Percentiles rank a stretch among this genome's conserved stretches.
Conservation (phyloP, 2,329 filamentous ascomycete species). For the Balansia obtecta region DNA sequence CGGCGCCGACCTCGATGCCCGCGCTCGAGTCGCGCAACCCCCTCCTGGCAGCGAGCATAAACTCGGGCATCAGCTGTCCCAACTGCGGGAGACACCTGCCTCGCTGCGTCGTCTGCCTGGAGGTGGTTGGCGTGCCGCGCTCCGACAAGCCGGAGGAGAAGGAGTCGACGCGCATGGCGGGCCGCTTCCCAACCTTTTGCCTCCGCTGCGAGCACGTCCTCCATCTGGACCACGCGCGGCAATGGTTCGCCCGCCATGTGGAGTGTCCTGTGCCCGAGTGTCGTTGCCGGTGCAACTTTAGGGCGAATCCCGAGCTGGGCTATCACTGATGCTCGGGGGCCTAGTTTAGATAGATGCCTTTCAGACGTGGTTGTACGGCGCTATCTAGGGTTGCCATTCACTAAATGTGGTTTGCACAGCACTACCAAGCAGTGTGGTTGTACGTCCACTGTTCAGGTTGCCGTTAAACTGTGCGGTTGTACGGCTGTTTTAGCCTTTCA, state of each 20-base stretch:
- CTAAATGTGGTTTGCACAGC: too few relatives aligned
- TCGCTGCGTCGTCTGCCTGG: slow-evolving; percentile 54
- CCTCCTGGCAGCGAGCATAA: slow-evolving; percentile 44
- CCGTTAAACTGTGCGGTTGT: too few relatives aligned
- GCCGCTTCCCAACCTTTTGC: slow-evolving; percentile 56
- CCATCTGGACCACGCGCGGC: slow-evolving; percentile 53
- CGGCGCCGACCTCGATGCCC: slow-evolving; percentile 12
- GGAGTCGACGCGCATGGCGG: slow-evolving; percentile 35
- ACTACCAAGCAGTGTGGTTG: too few relatives aligned
- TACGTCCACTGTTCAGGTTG: too few relatives aligned
- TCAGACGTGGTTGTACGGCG: too few relatives aligned
- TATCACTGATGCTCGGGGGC: too few relatives aligned
- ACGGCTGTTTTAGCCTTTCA: too few relatives aligned
- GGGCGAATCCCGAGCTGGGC: slow-evolving; percentile 45
- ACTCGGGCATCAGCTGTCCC: slow-evolving; percentile 51
- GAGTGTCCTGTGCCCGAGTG: slow-evolving; percentile 60
- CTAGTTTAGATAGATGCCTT: too few relatives aligned
- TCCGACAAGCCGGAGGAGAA: slow-evolving; percentile 44
- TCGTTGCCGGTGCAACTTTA: slow-evolving; percentile 50
- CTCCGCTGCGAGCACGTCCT: slow-evolving; percentile 55
- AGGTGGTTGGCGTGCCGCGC: slow-evolving; percentile 52
- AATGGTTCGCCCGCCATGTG: slow-evolving; percentile 52
- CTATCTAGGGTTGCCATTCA: too few relatives aligned
- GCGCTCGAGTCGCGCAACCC: slow-evolving; percentile 34
- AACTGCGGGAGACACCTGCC: slow-evolving; percentile 55